Evolutionary conservation across 192 early-diverging fungal genomes (phyloP).

Genomic region (Coemansia sp.): DNA sequence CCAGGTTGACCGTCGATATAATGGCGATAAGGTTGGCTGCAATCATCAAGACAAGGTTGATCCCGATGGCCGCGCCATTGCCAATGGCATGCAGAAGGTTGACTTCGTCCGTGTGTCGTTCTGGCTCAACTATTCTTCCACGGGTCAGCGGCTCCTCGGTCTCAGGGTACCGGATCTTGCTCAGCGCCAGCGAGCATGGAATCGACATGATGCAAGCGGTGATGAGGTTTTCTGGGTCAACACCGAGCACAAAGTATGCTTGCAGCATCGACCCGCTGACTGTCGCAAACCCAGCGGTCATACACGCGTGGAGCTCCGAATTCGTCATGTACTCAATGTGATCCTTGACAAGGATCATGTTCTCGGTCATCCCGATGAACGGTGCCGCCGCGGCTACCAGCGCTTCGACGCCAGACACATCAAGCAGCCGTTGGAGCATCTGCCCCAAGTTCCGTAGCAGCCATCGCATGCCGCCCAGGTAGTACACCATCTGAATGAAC

Average conservation of each 20-base stretch:
- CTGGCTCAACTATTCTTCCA: slow-evolving; percentile 63
- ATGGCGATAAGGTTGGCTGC: slow-evolving; percentile 74
- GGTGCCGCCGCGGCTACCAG: slow-evolving; percentile 84
- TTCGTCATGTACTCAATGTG: slow-evolving; percentile 81
- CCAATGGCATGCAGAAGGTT: slow-evolving; percentile 79
- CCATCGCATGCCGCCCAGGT: slow-evolving; percentile 82
- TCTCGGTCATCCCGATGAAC: slow-evolving; percentile 83
- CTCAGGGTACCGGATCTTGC: slow-evolving; percentile 87
- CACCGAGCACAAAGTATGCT: slow-evolving; percentile 72
- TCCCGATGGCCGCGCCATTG: slow-evolving; percentile 80
- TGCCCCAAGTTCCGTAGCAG: slow-evolving; percentile 65
- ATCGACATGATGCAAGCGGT: slow-evolving; percentile 91
- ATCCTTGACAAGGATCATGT: slow-evolving; percentile 76
- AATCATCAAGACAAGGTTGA: slow-evolving; percentile 75
- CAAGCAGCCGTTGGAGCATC: slow-evolving; percentile 66
- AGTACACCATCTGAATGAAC: slow-evolving; percentile 81
- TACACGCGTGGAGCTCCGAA: slow-evolving; percentile 83
- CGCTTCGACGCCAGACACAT: slow-evolving; percentile 79
- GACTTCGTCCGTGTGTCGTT: slow-evolving; percentile 60
- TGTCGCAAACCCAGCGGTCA: slow-evolving; percentile 90
- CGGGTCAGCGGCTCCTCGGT: slow-evolving; percentile 76
- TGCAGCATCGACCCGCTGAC: slow-evolving; percentile 81
- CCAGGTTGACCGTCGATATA: slow-evolving; percentile 67
- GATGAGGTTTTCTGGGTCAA: slow-evolving; percentile 65
- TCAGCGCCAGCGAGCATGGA: slow-evolving; percentile 76